Evolutionary conservation across 2,329 filamentous ascomycete genomes (phyloP).

Genomic region (Claviceps quebecensis): DNA sequence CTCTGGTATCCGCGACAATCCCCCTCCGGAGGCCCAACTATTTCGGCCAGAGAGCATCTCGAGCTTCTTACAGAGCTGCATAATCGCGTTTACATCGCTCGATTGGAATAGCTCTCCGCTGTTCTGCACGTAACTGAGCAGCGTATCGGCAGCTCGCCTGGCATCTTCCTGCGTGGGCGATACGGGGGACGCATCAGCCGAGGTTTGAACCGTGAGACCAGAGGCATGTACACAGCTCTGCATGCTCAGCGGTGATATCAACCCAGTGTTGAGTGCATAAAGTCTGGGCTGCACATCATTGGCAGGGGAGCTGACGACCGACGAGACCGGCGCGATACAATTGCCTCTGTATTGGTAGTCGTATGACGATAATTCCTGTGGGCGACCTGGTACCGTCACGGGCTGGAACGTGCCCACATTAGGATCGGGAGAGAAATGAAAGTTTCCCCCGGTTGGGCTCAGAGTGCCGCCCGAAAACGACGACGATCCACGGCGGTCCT

Average conservation of each 20-base stretch:
- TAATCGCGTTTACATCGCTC: conserved; percentile 61
- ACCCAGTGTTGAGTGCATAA: conserved; percentile 30
- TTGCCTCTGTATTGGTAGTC: conserved; percentile 56
- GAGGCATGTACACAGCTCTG: conserved; percentile 22
- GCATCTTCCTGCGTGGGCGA: conserved; percentile 79
- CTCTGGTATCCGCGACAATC: conserved; percentile 41
- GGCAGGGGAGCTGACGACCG: conserved; percentile 36
- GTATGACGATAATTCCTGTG: conserved; percentile 21
- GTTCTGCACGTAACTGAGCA: conserved; percentile 69
- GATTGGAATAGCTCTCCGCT: conserved; percentile 53
- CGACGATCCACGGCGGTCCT: conserved; percentile 33
- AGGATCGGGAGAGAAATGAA: conserved; percentile 62
- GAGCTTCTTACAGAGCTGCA: conserved; percentile 76
- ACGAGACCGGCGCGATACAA: conserved; percentile 39
- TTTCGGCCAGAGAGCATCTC: conserved; percentile 45
- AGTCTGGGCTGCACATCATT: conserved; percentile 29
- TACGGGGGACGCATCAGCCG: conserved; percentile 40
- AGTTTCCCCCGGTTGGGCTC: conserved; percentile 55
- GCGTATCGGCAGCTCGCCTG: conserved; percentile 62
- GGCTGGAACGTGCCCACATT: conserved; percentile 49
- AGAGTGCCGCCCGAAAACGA: conserved; percentile 60
- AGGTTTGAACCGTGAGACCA: conserved; percentile 17
- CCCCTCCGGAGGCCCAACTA: conserved; percentile 26
- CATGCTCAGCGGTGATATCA: conserved; percentile 23
- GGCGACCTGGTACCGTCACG: conserved; percentile 19